Conservation (phyloP, 192 early-diverging fungal genomes). For the Linnemannia schmuckeri region DNA sequence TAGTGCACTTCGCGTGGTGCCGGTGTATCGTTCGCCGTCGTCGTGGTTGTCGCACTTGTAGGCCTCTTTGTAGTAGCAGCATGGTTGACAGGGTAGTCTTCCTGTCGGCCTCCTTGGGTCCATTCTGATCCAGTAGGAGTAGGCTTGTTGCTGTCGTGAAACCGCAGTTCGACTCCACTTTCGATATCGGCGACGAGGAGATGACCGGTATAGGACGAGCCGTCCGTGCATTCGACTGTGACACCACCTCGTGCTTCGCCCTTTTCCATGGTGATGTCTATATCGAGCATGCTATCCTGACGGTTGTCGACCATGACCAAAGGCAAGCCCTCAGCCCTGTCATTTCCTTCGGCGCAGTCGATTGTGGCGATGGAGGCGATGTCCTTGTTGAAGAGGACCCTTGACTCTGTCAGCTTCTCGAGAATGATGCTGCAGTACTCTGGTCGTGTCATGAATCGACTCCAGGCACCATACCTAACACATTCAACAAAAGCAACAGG, state of each 20-base stretch:
- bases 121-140: not conserved
- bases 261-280: conserved; percentile 13
- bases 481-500: not conserved
- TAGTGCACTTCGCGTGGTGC: conserved; percentile 26
- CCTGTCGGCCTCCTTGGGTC: not conserved
- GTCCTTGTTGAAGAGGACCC: conserved; percentile 34
- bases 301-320: not conserved
- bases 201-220: conserved; percentile 33
- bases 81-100: too few species aligned
- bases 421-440: conserved; percentile 47
- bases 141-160: not conserved
- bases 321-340: not conserved
- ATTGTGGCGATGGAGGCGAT: conserved; percentile 15
- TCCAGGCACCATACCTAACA: conserved; percentile 46
- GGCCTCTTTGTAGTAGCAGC: not conserved
- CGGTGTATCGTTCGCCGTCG: not conserved
- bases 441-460: conserved; percentile 39
- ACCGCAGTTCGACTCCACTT: conserved; percentile 15
- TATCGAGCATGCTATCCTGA: conserved; percentile 35
- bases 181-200: conserved; percentile 34
- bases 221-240: conserved; percentile 37
- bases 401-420: conserved; percentile 46
- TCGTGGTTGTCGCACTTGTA: not conserved
- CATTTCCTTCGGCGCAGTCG: not conserved
- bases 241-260: conserved; percentile 26